Evolutionary conservation across 2,329 filamentous ascomycete genomes (phyloP), one percentile per base, ranked within the genome.

Genomic region (Ceratocystis huliohia): DNA sequence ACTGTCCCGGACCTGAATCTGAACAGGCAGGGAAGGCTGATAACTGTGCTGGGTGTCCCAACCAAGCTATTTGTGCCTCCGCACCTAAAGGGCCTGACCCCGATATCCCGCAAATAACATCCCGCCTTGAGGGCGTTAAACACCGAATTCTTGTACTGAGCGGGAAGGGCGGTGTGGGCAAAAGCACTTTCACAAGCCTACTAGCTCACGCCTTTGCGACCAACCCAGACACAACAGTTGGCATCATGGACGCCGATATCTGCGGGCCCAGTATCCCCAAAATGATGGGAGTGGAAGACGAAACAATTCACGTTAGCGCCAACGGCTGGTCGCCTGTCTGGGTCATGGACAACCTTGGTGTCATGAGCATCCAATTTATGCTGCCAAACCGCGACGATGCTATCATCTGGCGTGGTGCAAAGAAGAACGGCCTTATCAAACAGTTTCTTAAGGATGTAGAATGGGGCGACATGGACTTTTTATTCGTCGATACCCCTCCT

Each of bases 331-430:
- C 88, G 73, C 94, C 94, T 0, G 93, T 97, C 15, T 97, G 92
- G 89, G 92, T 96, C 17, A 84, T 87, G 71, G 94, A 97, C 72
- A 99, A 97, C 72, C 80, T 99, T 2, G 89, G 88, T 1, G 91
- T 96, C 63, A 97, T 99, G 93, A 94, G 88, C 72, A 91, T 99
- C 70, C 94, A 99, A 76, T 99, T 99, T 74, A 96, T 99, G 91
- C 80, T 99, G 59, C 94, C 94, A 0, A 91, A 90, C 72, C 83
- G 89, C 61, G 93, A 99, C 75, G 92, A 96, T 73, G 94, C 94
- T 2, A 87, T 99, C 50, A 99, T 99, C 70, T 99, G 94, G 94
- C 84, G 94, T 63, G 94, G 94, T 0, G 88, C 94, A 2, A 99
- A 99, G 83, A 99, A 99, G 82, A 99, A 97, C 73, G 94, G 94